Base-by-base conservation (phyloP, 495 filamentous ascomycete genomes). In the Trichoderma gamsii region DNA sequence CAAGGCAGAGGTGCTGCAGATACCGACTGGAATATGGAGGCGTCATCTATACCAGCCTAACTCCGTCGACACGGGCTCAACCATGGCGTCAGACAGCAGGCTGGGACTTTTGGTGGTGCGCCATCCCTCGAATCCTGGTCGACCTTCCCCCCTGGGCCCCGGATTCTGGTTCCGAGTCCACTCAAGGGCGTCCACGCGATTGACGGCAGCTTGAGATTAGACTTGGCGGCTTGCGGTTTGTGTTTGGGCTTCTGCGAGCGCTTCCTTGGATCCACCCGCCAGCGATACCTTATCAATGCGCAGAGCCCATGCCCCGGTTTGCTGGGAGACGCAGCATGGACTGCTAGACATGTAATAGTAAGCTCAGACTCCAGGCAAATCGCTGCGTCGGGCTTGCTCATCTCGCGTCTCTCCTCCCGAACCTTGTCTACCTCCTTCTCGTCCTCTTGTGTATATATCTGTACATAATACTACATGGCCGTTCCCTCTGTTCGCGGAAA, bases 111-210 rank as follows among this genome's bases (percentile, higher is more conserved):
- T 49, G 44, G 44, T 49, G 13, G 44, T 38, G 44, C 44, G 44
- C 44, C 44, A 56, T 21, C 51, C 9, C 1, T 11, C 13, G 9
- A 16, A 23, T 21, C 51, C 23, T 23, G 51, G 15, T 56, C 23
- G 13, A 21, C n/a, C 56, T 32, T 32, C 27, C 25, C 56, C 11
- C 25, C 56, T 61, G 18, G 51, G 51, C n/a, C 56, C 56, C 56
- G 25, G 56, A 8, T 32, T 61, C 35, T 25, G 27, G 8, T 61
- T 32, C 56, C 25, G 25, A 29, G 27, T 32, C 56, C 56, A 61
- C 56, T 61, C 25, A 16, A 25, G 21, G 51, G 18, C 51, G 51
- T 56, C 51, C 51, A 56, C 51, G 51, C 51, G 18, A 56, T 56
- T 61, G 27, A 29, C 13, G 9, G 56, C 25, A 61, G 56, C 56